Evolutionary conservation across 345 rosid species (phyloP), one percentile per base, ranked within the genome.

Genomic region (Salix brachista): DNA sequence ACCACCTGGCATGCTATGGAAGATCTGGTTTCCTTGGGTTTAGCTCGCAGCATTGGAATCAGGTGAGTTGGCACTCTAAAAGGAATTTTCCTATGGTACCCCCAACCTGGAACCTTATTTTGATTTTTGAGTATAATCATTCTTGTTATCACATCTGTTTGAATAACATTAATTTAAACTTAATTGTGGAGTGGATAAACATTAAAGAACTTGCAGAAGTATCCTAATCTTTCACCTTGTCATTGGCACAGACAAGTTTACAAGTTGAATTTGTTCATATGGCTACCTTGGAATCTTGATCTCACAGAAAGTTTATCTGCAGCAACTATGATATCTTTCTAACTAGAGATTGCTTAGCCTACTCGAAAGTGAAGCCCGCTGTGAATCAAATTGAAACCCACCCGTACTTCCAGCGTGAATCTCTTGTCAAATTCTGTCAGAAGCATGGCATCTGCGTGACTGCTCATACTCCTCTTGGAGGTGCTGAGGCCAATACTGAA

Each of bases 1-100:
- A 88, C 89, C 18, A 94, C 98, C 56, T 94, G 97, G 98, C 97
- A 84, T 83, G 85, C 84, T 64, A 94, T 92, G 98, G 98, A 94
- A 89, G 89, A 86, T 82, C 89, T 94, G 70, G 94, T 90, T 76
- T 87, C 95, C 56, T 84, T 84, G 95, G 94, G 95, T 64, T 86
- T 92, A 77, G 95, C 86, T 79, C 95, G 93, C 60, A 94, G 97
- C 90, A 91, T 94, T 16, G 97, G 96, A 32, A 88, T 90, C 83
- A 90, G 93, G 96, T 90, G 28, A n/a, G n/a, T 16, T 30, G 37
- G 8, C 65, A 46, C 17, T 42, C 18, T 44, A 32, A 18, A 52
- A 18, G 9, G 10, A 19, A 5, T 6, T 18, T 19, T n/a, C n/a
- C n/a, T n/a, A n/a, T n/a, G n/a, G n/a, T 50, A 50, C 3, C 58